A percentile compares a stretch with the other conserved stretches of the same genome.
phyloP scores from a whole-genome alignment of 225 moss, liverwort and hornwort genomes.

The Physcomitrellopsis africana region DNA sequence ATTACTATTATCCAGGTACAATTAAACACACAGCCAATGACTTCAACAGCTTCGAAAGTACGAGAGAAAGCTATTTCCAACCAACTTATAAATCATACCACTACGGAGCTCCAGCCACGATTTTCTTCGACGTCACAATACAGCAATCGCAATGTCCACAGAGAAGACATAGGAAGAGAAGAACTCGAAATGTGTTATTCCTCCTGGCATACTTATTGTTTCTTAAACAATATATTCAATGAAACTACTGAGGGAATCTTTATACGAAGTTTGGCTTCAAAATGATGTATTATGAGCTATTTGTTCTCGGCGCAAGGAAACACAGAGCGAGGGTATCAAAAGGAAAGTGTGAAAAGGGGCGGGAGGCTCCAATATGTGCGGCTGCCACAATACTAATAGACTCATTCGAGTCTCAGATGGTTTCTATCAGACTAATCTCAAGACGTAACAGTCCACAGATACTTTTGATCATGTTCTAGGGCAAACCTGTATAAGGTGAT shows the following conservation, averaged over 20 bases:
- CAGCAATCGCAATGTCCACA: too few species aligned
- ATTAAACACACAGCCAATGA: neutral
- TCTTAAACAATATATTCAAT: too few species aligned
- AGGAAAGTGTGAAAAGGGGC: too few species aligned
- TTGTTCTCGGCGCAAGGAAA: too few species aligned
- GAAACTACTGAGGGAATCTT: too few species aligned
- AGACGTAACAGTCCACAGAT: neutral
- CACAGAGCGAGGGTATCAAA: too few species aligned
- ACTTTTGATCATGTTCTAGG: neutral
- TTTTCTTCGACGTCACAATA: neutral
- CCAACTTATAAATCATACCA: neutral
- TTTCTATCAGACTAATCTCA: neutral
- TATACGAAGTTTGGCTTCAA: too few species aligned
- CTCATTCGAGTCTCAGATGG: too few species aligned
- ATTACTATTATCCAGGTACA: neutral
- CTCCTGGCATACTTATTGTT: neutral
- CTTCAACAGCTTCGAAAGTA: neutral
- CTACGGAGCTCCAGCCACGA: neutral
- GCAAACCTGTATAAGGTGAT: slow-evolving; percentile 72
- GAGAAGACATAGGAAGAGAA: too few species aligned
- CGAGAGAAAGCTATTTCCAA: neutral
- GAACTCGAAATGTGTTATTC: neutral
- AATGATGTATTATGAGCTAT: too few species aligned
- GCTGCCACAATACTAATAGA: too few species aligned
- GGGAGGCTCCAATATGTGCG: too few species aligned